A percentile compares a stretch with the other conserved stretches of the same genome.
Evolutionary conservation across 2,329 filamentous ascomycete species (phyloP).

Genomic region (Zymoseptoria crescenta): DNA sequence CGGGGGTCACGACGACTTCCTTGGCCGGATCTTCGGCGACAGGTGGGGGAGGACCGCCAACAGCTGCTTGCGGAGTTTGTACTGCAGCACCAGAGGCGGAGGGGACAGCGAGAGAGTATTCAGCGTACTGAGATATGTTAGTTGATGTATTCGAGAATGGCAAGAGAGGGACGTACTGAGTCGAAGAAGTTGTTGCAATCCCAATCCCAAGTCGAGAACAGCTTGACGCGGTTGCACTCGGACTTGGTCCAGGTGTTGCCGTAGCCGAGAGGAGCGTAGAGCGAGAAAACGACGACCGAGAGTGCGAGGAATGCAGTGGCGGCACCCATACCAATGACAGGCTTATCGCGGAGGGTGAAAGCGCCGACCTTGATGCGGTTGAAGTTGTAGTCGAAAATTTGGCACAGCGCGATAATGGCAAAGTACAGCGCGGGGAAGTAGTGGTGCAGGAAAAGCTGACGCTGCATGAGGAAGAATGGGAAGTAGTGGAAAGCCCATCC

Average conservation of each 20-base stretch:
- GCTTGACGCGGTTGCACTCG: conserved; percentile 78
- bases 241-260: conserved; percentile 89
- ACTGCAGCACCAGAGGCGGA: conserved; percentile 17
- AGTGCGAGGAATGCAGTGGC: conserved; percentile 67
- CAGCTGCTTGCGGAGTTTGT: conserved; percentile 22
- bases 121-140: conserved; percentile 23
- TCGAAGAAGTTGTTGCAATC: conserved; percentile 92
- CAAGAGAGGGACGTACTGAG: conserved; percentile 58
- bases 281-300: conserved; percentile 65
- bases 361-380: conserved; percentile 55
- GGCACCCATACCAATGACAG: conserved; percentile 65
- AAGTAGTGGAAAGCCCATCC: conserved; percentile 99
- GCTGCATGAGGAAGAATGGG: conserved; percentile 96
- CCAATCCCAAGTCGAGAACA: conserved; percentile 89
- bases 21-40: conserved; percentile 30
- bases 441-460: conserved; percentile 96
- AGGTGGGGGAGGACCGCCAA: conserved; percentile 27
- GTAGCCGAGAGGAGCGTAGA: conserved; percentile 87
- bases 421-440: conserved; percentile 98
- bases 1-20: conserved; percentile 29
- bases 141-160: not conserved
- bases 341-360: conserved; percentile 52
- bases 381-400: conserved; percentile 78
- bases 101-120: conserved; percentile 25
- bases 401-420: conserved; percentile 78